Evolutionary conservation across 2,329 filamentous ascomycete genomes (phyloP).

Genomic region (Phoma sp.): DNA sequence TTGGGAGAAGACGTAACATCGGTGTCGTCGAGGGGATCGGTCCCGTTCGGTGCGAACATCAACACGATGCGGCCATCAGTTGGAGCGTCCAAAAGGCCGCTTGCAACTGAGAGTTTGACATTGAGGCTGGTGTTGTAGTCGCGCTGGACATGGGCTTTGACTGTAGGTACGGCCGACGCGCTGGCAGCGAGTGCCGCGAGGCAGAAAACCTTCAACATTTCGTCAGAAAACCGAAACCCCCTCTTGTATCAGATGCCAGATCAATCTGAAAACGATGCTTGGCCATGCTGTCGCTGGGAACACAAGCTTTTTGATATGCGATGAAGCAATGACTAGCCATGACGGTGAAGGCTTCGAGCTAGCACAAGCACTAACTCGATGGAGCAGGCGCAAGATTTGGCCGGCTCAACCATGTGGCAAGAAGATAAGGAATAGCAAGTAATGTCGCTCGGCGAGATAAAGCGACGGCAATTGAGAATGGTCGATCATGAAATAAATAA

Average conservation of each 20-base stretch:
- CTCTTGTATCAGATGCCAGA: too few relatives aligned
- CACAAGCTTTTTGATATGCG: background rate
- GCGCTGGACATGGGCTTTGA: background rate
- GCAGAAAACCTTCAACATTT: background rate
- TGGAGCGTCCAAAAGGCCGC: conserved; percentile 33
- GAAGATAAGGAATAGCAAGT: too few relatives aligned
- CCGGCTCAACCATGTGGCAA: too few relatives aligned
- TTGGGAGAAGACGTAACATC: conserved; percentile 46
- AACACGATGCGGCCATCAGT: conserved; percentile 43
- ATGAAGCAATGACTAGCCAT: background rate
- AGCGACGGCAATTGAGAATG: too few relatives aligned
- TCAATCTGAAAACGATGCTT: too few relatives aligned
- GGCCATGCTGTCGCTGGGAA: too few relatives aligned
- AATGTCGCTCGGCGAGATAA: too few relatives aligned
- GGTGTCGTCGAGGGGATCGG: conserved; percentile 45
- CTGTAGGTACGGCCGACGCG: background rate
- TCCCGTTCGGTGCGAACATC: conserved; percentile 44
- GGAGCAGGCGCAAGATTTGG: background rate
- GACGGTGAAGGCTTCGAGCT: background rate
- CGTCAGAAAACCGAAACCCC: background rate
- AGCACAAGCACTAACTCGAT: background rate
- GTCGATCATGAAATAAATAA: too few relatives aligned
- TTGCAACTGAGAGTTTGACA: conserved; percentile 36
- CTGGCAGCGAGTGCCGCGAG: background rate
- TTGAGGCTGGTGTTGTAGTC: background rate